Evolutionary conservation across 352 stramenopile species (phyloP), one percentile per base, ranked within the genome.

Genomic region (Pythium phragmiticola): DNA sequence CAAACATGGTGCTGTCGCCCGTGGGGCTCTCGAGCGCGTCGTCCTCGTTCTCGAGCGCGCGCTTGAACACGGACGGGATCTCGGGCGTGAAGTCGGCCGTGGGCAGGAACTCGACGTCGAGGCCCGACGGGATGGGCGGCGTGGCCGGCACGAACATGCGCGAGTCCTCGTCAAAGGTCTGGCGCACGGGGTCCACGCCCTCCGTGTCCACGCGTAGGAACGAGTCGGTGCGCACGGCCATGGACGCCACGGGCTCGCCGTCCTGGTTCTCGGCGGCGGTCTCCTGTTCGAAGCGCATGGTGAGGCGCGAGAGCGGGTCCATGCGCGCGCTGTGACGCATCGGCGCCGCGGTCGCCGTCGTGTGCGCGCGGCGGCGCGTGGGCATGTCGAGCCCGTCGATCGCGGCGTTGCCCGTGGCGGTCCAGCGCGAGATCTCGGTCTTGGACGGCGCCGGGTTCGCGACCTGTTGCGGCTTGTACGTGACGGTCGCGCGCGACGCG

Each of bases 141-240:
- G 78, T 87, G 28, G 55, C 74, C 0, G 74, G 69, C 37, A 78
- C 63, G 11, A 84, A 74, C 54, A 72, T 67, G 53, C 65, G 54
- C 63, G 49, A 70, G 19, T 69, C 51, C 17, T 82, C 74, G 26
- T 84, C 76, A 16, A 83, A 65, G 33, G 78, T 82, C 51, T 77
- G 68, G 17, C 76, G 65, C 42, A 76, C 65, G 2, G 76, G 74
- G 57, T 87, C 78, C 26, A 46, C 69, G 9, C 42, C 68, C 33
- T 87, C 68, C 54, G 78, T 87, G 70, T 87, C 78, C 2, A 82
- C 67, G 39, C 77, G 66, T 8, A 87, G 52, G 53, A 87, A 84
- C 58, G 78, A 87, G 57, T 78, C 75, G 47, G 64, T 63, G 59
- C 80, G 56, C 7, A 65, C 53, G 12, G 69, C 54, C 37, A 65